Conservation (phyloP, 306 rosid genomes). For the Neltuma alba region DNA sequence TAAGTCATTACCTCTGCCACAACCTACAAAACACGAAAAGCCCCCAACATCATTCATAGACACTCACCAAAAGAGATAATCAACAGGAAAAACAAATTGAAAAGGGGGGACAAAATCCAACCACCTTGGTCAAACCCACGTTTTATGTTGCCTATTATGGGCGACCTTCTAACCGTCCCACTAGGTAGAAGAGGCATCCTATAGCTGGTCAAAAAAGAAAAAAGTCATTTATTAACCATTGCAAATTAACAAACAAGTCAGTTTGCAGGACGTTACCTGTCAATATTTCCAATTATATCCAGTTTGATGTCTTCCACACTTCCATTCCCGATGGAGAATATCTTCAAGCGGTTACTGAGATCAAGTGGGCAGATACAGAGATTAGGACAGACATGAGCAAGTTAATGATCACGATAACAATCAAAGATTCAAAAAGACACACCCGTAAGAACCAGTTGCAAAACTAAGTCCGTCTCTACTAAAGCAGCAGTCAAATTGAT, state of each 20-base stretch:
- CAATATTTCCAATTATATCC: constrained; percentile 41
- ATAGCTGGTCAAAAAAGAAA: background rate
- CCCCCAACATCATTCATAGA: background rate
- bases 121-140: constrained; percentile 57
- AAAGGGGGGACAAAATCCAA: constrained; percentile 22
- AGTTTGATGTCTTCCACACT: constrained; percentile 53
- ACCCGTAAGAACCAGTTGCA: constrained; percentile 82
- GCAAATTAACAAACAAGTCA: too few relatives aligned
- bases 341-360: constrained; percentile 61
- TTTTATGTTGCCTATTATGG: constrained; percentile 55
- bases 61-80: background rate
- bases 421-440: constrained; percentile 1
- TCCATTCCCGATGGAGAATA: constrained; percentile 50
- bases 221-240: too few relatives aligned
- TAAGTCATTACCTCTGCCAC: constrained; percentile 38
- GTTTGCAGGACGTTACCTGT: too few relatives aligned
- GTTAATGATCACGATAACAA: background rate
- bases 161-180: constrained; percentile 56
- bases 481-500: constrained; percentile 68
- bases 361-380: constrained; percentile 12
- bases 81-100: too few relatives aligned
- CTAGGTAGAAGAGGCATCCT: constrained; percentile 46
- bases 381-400: constrained; percentile 12
- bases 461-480: constrained; percentile 64
- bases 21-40: constrained; percentile 40